phyloP scores from a whole-genome alignment of 495 filamentous ascomycete genomes.

The Talaromyces liani region DNA sequence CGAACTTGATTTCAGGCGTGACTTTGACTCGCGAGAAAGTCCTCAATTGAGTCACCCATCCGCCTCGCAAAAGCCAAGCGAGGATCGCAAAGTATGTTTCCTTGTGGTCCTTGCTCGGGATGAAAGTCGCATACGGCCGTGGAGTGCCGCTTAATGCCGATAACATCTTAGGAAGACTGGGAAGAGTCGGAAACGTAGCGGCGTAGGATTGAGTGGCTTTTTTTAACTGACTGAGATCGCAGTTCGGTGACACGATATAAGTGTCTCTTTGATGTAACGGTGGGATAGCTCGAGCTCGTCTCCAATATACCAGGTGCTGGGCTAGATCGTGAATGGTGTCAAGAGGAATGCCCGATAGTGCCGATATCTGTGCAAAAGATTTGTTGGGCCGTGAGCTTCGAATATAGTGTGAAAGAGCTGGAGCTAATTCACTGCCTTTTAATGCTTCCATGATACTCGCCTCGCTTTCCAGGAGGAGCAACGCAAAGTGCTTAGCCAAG shows the following conservation, averaged over 20 bases:
- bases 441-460: constrained; percentile 64
- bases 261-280: constrained; percentile 83
- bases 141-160: constrained; percentile 67
- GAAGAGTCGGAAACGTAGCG: constrained; percentile 68
- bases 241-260: constrained; percentile 92
- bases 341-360: constrained; percentile 62
- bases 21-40: constrained; percentile 77
- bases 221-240: constrained; percentile 66
- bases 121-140: constrained; percentile 69
- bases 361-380: constrained; percentile 75
- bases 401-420: constrained; percentile 75
- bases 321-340: constrained; percentile 76
- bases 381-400: constrained; percentile 75
- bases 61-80: constrained; percentile 83
- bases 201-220: constrained; percentile 67
- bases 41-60: constrained; percentile 86
- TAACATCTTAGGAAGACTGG: constrained; percentile 77
- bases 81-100: constrained; percentile 81
- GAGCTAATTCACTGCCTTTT: constrained; percentile 62
- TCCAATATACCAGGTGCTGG: constrained; percentile 90
- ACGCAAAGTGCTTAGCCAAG: constrained; percentile 74
- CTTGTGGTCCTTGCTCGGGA: constrained; percentile 84
- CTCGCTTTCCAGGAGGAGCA: constrained; percentile 78
- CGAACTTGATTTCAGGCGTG: constrained; percentile 40
- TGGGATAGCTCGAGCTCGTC: constrained; percentile 83